These are phyloP conservation scores for Tetrapyrgos nigripes DNA, from an alignment of 1,284 basidiomycete species.

Conservation along the genomic window DNA sequence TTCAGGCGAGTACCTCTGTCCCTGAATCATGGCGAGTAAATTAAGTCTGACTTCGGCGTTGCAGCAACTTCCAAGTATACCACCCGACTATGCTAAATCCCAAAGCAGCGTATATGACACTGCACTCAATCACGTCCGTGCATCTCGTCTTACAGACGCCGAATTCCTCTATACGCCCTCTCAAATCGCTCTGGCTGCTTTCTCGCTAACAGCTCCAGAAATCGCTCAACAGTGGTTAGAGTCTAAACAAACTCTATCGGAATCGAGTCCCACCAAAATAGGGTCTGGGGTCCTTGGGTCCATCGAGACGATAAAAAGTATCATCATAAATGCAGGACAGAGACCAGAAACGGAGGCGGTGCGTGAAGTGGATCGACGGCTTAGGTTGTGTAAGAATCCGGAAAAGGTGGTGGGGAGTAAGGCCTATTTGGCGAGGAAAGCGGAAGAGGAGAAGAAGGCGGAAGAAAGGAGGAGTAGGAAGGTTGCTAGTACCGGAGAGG, in stretches of 20 bases:
- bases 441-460: conserved; percentile 67
- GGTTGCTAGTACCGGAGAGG: conserved; percentile 57
- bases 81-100: conserved; percentile 47
- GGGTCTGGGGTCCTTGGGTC: conserved; percentile 41
- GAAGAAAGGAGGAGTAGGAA: conserved; percentile 72
- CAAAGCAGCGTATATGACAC: conserved; percentile 53
- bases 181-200: conserved; percentile 91
- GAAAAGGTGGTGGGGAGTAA: conserved; percentile 90
- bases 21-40: too few species aligned
- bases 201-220: conserved; percentile 68
- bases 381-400: conserved; percentile 90
- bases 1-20: conserved; percentile 68
- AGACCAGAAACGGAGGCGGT: conserved; percentile 83
- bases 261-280: conserved; percentile 6
- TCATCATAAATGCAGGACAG: conserved; percentile 65
- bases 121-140: conserved; percentile 68
- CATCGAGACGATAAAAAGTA: conserved; percentile 58
- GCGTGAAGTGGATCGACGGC: conserved; percentile 83
- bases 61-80: conserved; percentile 57
- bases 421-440: conserved; percentile 71
- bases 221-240: conserved; percentile 71
- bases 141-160: conserved; percentile 86
- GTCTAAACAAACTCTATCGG: conserved; percentile 46
- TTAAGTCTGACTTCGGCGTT: conserved; percentile 12
- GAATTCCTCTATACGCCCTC: conserved; percentile 93